Evolutionary conservation across 169 alveolate species (phyloP), one percentile per base, ranked within the genome.

Genomic region (Plasmodium coatneyi): DNA sequence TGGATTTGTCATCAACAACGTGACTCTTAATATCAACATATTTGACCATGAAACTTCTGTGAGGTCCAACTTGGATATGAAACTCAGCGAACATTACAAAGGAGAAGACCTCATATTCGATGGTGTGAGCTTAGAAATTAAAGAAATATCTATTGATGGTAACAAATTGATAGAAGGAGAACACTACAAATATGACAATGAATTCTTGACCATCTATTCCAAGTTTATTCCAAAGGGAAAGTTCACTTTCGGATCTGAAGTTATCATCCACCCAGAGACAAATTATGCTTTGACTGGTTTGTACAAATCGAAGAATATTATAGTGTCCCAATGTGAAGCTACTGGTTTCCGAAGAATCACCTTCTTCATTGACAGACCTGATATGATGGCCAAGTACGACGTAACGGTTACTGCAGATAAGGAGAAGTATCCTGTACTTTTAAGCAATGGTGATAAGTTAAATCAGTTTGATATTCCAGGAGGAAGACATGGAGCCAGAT

Each of bases 241-340:
- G 14, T 97, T 97, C 86, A 80, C 72, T 32, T 95, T 97, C 52
- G 84, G 81, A 56, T 95, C 98, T n/a, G 96, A 92, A 74, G 98
- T 97, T 32, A 86, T 95, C 54, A 96, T 97, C 32, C 96, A 95
- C 89, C 98, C 98, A 19, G 96, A 94, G 54, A 96, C 95, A 16
- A 97, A 97, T 86, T 91, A 95, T 84, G 95, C 95, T 56, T 93
- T 97, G 83, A 93, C 96, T 28, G 99, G 99, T 43, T 95, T 98
- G 71, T 98, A 97, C 90, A 97, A 96, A 92, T 95, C 98, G 28
- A 98, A 98, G 60, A 96, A 95, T 76, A 83, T 97, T 34, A 97
- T 97, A 80, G 97, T 97, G 80, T 97, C 99, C 1, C 99, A 98
- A 95, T 97, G 99, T 92, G 99, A 98, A 89, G 97, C 99, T 0